Evolutionary conservation across 306 rosid species (phyloP).

Genomic region (Styphnolobium japonicum): DNA sequence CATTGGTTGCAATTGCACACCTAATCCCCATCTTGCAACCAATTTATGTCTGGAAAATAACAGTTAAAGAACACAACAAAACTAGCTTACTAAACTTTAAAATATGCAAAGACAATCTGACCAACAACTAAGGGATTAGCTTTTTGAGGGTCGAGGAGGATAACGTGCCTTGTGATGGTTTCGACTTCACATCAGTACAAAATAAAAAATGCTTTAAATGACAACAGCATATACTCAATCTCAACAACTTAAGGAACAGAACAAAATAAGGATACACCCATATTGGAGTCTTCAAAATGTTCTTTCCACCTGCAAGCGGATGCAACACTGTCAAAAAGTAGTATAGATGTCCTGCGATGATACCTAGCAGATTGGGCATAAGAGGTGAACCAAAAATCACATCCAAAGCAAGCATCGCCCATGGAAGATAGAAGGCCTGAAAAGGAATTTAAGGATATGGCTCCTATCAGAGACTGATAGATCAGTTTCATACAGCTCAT

Average conservation of each 20-base stretch:
- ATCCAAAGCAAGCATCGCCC: constrained; percentile 96
- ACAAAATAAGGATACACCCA: constrained; percentile 89
- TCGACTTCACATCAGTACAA: background rate
- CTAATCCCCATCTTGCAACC: constrained; percentile 81
- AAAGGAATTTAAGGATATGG: constrained; percentile 11
- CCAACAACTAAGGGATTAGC: too few relatives aligned
- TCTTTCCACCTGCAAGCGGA: constrained; percentile 87
- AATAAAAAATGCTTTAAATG: constrained; percentile 9
- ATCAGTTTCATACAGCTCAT: background rate
- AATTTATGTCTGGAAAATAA: constrained; percentile 57
- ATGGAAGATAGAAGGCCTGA: constrained; percentile 98
- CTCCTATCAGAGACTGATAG: constrained; percentile 18
- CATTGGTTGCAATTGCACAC: constrained; percentile 45
- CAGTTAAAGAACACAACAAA: constrained; percentile 46
- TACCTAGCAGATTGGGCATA: constrained; percentile 73
- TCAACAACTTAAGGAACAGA: constrained; percentile 17
- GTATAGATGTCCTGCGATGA: constrained; percentile 92
- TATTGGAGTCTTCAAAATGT: constrained; percentile 70
- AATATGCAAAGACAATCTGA: constrained; percentile 1
- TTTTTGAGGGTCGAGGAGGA: too few relatives aligned
- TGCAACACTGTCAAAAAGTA: constrained; percentile 94
- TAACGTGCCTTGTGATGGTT: background rate
- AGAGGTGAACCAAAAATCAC: constrained; percentile 79
- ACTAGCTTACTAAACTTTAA: constrained; percentile 16
- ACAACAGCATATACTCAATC: background rate